Evolutionary conservation across 208 protist species (phyloP).

Genomic region (Acanthamoeba culbertsoni): DNA sequence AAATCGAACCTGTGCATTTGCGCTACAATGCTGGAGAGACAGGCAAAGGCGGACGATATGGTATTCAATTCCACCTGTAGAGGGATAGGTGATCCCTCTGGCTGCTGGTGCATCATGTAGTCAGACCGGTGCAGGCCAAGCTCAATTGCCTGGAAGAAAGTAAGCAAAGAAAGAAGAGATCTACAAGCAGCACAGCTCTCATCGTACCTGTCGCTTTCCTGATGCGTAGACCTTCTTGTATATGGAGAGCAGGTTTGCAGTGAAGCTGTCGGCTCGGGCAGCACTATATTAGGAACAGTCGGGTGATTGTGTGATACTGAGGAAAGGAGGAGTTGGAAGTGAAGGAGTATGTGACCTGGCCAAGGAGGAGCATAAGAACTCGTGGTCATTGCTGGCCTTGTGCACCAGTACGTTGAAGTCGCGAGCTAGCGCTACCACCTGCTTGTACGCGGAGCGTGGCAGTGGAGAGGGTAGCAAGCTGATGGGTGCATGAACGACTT

Average conservation of each 20-base stretch:
- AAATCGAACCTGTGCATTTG: conserved; percentile 84
- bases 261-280: not conserved
- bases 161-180: not conserved
- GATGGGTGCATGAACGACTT: conserved; percentile 16
- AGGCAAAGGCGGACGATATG: conserved; percentile 93
- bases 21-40: conserved; percentile 85
- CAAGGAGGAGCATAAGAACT: not conserved
- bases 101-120: conserved; percentile 89
- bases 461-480: conserved; percentile 23
- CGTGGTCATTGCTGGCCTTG: conserved; percentile 13
- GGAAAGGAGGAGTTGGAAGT: not conserved
- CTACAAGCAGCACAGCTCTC: not conserved
- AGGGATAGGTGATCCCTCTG: not conserved
- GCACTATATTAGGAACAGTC: not conserved
- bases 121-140: conserved; percentile 93
- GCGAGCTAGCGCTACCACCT: not conserved
- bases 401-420: conserved; percentile 46
- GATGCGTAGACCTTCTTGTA: conserved; percentile 37
- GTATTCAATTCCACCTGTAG: conserved; percentile 97
- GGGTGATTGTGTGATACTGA: not conserved
- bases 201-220: conserved; percentile 20
- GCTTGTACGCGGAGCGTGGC: not conserved
- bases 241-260: not conserved
- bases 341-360: not conserved
- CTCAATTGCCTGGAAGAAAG: conserved; percentile 81